Evolutionary conservation across 352 stramenopile species (phyloP), one percentile per base, ranked within the genome.

Genomic region (Elongisporangium anandrum): DNA sequence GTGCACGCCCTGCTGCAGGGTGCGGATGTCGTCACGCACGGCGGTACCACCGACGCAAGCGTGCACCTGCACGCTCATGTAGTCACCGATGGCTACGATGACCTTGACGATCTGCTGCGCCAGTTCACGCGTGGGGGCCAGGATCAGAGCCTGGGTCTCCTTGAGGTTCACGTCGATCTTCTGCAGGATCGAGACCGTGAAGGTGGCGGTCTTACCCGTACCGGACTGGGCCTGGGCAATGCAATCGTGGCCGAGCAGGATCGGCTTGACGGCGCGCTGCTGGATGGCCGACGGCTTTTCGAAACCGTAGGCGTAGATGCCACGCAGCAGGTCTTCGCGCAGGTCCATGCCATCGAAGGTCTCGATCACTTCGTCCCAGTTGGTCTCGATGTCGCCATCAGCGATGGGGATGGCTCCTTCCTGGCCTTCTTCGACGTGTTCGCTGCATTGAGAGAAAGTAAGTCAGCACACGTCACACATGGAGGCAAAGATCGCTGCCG

Each of bases 231-330:
- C 96, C 81, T 99, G 97, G 26, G 97, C 97, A 70, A 99, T 99
- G 65, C 98, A 96, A 75, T 99, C 97, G 64, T 96, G 86, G 66
- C 97, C 97, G 58, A 98, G 67, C 23, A 99, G 89, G 56, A 98
- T 98, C 49, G 97, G 98, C 82, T 98, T 98, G 56, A 99, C 96
- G n/a, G 90, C 89, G 59, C 96, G 87, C 80, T 99, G 96, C 82
- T 99, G 98, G 80, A 99, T 99, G 52, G 97, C 97, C 64, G 97
- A 99, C 39, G 98, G 98, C 82, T 99, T 99, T 79, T 99, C 98
- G 72, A 99, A 99, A 97, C 98, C 98, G 81, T 99, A 99, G 16
- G 96, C 96, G 81, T 99, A 99, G 72, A 99, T 99, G 59, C 98
- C 98, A 65, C 97, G 88, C 26, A 99, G 92, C 50, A 99, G 82